Evolutionary conservation across 257 asterid genomes (phyloP).

Genomic region (Solanum virginianum): DNA sequence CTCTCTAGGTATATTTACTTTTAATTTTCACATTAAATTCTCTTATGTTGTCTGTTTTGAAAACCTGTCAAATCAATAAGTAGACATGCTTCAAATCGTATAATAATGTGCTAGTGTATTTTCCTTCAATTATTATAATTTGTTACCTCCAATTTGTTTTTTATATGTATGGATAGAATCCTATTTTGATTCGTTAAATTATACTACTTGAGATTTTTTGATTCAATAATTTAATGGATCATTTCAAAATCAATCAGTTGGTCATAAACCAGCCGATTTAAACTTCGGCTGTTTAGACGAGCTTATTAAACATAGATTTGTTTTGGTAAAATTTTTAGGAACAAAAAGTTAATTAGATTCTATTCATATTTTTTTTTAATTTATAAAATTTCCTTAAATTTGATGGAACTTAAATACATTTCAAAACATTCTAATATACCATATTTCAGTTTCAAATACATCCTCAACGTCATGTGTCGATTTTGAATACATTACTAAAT

Average conservation of each 20-base stretch:
- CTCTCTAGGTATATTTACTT: conserved; percentile 12
- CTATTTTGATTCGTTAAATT: background rate
- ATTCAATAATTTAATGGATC: background rate
- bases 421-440: no score
- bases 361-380: no score
- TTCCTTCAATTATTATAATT: background rate
- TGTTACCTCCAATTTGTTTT: background rate
- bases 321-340: no score
- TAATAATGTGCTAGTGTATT: background rate
- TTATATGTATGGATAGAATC: background rate
- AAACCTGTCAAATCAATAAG: background rate
- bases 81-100: background rate
- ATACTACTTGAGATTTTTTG: background rate
- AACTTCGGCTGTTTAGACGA: background rate
- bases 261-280: background rate
- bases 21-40: background rate
- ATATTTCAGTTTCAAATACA: no score
- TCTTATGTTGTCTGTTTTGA: no score
- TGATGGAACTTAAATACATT: no score
- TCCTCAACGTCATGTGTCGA: no score
- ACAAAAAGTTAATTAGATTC: no score
- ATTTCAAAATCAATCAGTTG: background rate
- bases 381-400: no score
- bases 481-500: no score
- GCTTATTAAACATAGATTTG: background rate